These are phyloP conservation scores for Rhododendron molle DNA, from an alignment of 148 eudicot genomes.

Conservation along the genomic window DNA sequence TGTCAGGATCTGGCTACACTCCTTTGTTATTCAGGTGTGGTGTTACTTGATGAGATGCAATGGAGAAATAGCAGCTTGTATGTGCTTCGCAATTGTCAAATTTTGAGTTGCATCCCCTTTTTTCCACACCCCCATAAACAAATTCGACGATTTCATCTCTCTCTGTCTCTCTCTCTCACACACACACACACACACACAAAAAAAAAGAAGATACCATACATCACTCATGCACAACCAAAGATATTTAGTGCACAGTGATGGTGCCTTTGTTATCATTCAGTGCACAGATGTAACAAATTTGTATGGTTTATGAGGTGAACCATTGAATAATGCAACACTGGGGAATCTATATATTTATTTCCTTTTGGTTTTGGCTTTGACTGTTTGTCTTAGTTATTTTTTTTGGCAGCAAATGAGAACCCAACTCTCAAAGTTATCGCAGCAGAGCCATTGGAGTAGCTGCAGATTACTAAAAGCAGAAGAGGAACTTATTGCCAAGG, in stretches of 20 bases:
- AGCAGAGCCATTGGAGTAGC: background rate
- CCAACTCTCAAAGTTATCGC: background rate
- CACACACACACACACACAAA: background rate
- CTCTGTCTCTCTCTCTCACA: background rate
- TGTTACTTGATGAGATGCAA: background rate
- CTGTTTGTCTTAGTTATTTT: background rate
- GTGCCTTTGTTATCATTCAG: background rate
- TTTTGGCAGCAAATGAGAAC: background rate
- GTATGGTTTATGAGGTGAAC: background rate
- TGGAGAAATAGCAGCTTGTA: background rate
- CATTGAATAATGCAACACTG: background rate
- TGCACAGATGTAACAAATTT: background rate
- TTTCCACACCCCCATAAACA: background rate
- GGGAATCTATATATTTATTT: background rate
- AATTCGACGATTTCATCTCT: too few relatives aligned
- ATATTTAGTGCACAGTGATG: background rate
- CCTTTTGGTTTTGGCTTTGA: background rate
- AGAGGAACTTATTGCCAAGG: background rate
- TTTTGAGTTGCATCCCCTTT: background rate
- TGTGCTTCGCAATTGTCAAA: background rate
- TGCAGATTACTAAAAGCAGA: background rate
- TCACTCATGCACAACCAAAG: background rate
- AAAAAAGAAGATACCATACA: background rate
- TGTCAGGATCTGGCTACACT: background rate
- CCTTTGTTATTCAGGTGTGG: background rate